Evolutionary conservation across 352 stramenopile species (phyloP), one percentile per base, ranked within the genome.

Genomic region (Globisporangium sylvaticum): DNA sequence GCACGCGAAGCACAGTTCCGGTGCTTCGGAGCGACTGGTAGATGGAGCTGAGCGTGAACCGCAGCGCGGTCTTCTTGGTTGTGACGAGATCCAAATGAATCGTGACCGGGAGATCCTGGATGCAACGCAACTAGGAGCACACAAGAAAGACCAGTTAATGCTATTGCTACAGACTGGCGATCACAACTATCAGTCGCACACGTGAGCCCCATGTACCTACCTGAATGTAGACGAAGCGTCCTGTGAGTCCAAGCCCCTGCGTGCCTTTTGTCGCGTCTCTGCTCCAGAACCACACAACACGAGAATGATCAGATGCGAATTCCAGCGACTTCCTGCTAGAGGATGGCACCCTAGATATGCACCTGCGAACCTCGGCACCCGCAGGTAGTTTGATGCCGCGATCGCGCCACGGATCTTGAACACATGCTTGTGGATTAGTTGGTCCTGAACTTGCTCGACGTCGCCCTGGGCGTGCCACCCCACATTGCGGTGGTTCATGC

Each of bases 61-160:
- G 77, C 34, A 94, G 67, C 7, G 65, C 58, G 5, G 67, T 85
- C 63, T 92, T 92, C 68, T 92, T 93, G 58, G 58, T 72, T 27
- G 87, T 92, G 9, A 87, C 66, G 24, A 90, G 70, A 39, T 92
- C 87, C 32, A 94, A 68, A 65, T 94, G 84, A 32, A 94, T 77
- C 15, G 78, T 91, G 48, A 79, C 67, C 0, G 81, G 76, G 32
- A 79, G 60, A 12, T 79, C 73, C 50, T 68, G 65, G 7, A 87
- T 63, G 14, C 74, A 74, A 25, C 78, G 76, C 29, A 88, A 37
- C 78, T 86, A 15, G 39, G 39, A 48, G 15, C 39, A 18, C 15
- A 48, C 3, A 31, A 44, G 24, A 8, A 4, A 50, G 8, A 48
- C 18, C 6, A 48, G 18, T 48, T 48, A n/a, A 48, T 48, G 39